Evolutionary conservation across 2,329 filamentous ascomycete species (phyloP).

Genomic region (Neofusicoccum umdonicola): DNA sequence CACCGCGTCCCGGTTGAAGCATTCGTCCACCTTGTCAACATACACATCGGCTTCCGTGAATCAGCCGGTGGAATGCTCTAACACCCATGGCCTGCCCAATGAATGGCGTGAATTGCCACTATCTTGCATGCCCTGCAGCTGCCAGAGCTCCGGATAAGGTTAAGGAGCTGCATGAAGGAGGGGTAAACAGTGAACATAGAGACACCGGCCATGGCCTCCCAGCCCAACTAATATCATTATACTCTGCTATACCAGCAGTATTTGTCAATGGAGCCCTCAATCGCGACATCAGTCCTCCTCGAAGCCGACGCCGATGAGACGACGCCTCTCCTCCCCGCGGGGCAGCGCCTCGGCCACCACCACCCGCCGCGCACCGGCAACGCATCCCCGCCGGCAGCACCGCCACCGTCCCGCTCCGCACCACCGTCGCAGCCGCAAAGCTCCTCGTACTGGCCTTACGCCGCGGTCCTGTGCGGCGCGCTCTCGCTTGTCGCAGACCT

Average conservation of each 20-base stretch:
- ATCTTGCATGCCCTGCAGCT: too few species aligned
- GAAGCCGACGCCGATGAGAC: background rate
- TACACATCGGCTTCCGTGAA: too few species aligned
- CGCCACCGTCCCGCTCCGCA: background rate
- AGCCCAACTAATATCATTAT: background rate
- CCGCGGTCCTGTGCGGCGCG: background rate
- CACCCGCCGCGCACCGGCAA: background rate
- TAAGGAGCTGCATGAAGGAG: background rate
- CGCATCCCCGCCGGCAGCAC: background rate
- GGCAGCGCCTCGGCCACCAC: background rate
- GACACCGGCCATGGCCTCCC: background rate
- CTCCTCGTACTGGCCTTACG: background rate
- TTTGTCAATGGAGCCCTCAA: background rate
- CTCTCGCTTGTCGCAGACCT: constrained; percentile 12
- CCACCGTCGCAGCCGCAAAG: background rate
- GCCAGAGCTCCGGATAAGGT: background rate
- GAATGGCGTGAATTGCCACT: too few species aligned
- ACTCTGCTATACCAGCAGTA: background rate
- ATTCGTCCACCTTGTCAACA: too few species aligned
- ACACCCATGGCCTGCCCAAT: too few species aligned
- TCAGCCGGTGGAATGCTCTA: too few species aligned
- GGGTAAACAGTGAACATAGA: background rate
- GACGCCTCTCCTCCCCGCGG: background rate
- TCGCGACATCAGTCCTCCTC: background rate
- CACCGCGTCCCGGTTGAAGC: background rate